Evolutionary conservation across 305 asterid genomes (phyloP).

Genomic region (Fraxinus velutina): DNA sequence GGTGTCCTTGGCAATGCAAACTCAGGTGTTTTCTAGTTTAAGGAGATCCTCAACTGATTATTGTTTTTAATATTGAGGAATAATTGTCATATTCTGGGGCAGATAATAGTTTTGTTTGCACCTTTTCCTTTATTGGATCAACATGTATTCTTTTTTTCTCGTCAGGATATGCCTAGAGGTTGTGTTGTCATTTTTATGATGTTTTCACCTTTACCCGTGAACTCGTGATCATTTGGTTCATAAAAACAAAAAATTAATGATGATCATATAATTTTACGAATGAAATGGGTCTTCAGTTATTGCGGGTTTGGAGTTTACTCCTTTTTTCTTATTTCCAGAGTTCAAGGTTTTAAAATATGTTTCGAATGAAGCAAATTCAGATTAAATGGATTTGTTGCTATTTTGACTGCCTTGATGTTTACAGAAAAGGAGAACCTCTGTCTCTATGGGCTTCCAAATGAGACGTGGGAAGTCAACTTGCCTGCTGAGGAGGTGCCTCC

Average conservation of each 20-base stretch:
- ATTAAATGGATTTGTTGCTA: neutral
- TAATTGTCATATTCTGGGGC: neutral
- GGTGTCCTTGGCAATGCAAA: neutral
- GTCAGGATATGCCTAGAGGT: neutral
- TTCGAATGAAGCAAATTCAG: neutral
- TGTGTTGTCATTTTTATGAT: neutral
- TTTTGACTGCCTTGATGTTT: conserved; percentile 6
- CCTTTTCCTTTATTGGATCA: neutral
- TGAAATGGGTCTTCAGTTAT: neutral
- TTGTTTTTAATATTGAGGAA: neutral
- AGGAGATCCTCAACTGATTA: neutral
- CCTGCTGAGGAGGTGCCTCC: conserved; percentile 90
- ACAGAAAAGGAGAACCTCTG: conserved; percentile 73
- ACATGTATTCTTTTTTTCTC: neutral
- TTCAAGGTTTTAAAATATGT: neutral
- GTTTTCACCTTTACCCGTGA: neutral
- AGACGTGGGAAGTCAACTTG: conserved; percentile 72
- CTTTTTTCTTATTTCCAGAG: neutral
- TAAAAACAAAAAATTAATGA: neutral
- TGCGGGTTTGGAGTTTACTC: neutral
- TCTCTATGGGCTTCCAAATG: conserved; percentile 75
- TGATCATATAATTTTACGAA: neutral
- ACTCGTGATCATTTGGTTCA: neutral
- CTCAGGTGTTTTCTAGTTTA: neutral
- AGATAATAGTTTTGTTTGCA: neutral